Percentiles rank a stretch among this genome's conserved stretches.
Conservation (phyloP, 2,329 filamentous ascomycete genomes). For the Metarhizium guizhouense region DNA sequence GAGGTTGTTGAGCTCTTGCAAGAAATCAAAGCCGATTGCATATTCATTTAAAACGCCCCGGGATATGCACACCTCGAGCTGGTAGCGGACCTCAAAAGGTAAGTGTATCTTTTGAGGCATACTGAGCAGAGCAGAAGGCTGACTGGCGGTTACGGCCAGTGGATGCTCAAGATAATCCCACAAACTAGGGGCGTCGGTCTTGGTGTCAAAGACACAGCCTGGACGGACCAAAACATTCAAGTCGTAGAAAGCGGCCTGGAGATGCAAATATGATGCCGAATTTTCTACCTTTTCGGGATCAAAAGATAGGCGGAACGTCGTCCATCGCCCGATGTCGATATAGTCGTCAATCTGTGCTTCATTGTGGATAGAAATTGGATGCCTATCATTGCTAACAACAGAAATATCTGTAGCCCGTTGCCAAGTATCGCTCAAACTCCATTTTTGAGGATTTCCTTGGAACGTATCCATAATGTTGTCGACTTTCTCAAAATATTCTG, state of each 20-base stretch:
- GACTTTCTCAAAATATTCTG: slow-evolving; percentile 35
- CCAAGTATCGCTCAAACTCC: slow-evolving; percentile 37
- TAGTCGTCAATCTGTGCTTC: slow-evolving; percentile 23
- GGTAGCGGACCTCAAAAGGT: slow-evolving; percentile 70
- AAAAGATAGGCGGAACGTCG: slow-evolving; percentile 37
- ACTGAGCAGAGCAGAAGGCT: slow-evolving; percentile 20
- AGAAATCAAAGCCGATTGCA: slow-evolving; percentile 58
- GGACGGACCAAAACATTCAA: slow-evolving; percentile 56
- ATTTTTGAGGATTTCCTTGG: slow-evolving; percentile 20
- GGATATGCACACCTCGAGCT: slow-evolving; percentile 90
- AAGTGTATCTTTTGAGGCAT: slow-evolving; percentile 28
- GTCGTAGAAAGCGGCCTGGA: slow-evolving; percentile 53
- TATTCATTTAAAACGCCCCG: slow-evolving; percentile 68
- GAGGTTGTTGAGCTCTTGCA: slow-evolving; percentile 46
- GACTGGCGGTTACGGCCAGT: slow-evolving; percentile 5
- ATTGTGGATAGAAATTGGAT: slow-evolving; percentile 30
- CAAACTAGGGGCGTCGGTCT: slow-evolving; percentile 13
- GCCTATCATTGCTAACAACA: slow-evolving; percentile 20
- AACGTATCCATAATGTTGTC: slow-evolving; percentile 24
- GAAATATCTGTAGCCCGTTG: slow-evolving; percentile 37
- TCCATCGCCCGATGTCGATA: slow-evolving; percentile 50
- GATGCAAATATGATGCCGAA: slow-evolving; percentile 13
- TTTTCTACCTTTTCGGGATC: slow-evolving; percentile 20
- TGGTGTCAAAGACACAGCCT: slow-evolving; percentile 31
- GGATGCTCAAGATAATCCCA: slow-evolving; percentile 24